Evolutionary conservation across 805 yeast species (phyloP), one percentile per base, ranked within the genome.

Genomic region (Cyberlindnera amylophila): DNA sequence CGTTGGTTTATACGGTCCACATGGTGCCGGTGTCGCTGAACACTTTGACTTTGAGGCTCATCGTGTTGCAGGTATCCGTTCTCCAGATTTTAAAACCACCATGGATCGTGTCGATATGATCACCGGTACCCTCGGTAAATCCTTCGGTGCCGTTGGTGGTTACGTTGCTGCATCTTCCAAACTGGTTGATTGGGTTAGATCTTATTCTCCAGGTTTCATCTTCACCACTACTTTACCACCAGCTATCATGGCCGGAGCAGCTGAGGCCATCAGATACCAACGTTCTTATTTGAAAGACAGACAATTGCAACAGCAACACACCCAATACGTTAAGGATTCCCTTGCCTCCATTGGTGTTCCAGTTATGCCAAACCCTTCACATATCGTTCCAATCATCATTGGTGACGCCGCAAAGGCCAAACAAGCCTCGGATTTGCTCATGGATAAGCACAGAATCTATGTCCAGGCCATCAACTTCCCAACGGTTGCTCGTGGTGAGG

Each of bases 401-500:
- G 99, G 99, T 52, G 90, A 89, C 60, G 96, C 99, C 9, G 84
- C 81, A 39, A 81, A 83, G 51, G 97, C 98, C 42, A 91, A 91
- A 64, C 70, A 70, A 46, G 98, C 98, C 9, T 86, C 96, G 17
- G 99, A 93, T 64, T 63, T 85, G 64, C 77, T 93, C 59, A 79
- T 93, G 72, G 76, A 83, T 50, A 80, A 85, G 56, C 85, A 89
- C 68, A 75, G 77, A 51, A 90, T 93, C 62, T 93, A 93, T 60
- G 99, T 95, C 35, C 99, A 93, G 70, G 96, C 98, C 36, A 93
- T 93, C 64, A 93, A 93, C 71, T 93, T 84, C 80, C 99, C 99
- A 47, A 93, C 99, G 18, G 99, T 93, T 47, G 83, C 96, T 15
- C 81, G 85, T 53, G 99, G 99, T 47, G 83, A 89, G 52, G 99